Conservation (phyloP, 208 protist species). For the Crithidia expoeki region DNA sequence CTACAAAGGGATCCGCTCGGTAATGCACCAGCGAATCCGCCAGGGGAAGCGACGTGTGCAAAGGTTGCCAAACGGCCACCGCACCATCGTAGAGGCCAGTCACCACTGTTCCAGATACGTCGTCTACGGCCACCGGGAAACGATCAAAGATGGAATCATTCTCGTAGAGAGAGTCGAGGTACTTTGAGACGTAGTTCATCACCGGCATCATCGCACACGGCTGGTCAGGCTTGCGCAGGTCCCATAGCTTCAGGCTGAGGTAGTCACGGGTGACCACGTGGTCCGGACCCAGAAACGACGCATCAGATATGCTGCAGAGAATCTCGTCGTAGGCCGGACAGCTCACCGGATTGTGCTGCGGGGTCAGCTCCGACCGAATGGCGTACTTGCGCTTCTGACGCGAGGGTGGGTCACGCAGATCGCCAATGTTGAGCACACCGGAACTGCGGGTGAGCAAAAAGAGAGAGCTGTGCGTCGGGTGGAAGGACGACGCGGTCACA, state of each 20-base stretch:
- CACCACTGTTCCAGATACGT: constrained; percentile 73
- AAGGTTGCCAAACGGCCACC: constrained; percentile 87
- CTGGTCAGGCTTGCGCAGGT: constrained; percentile 64
- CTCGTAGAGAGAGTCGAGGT: constrained; percentile 78
- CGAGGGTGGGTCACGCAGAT: constrained; percentile 80
- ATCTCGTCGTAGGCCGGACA: constrained; percentile 78
- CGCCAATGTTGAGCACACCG: constrained; percentile 81
- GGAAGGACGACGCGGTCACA: constrained; percentile 76
- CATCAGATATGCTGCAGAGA: constrained; percentile 82
- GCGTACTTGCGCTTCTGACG: constrained; percentile 67
- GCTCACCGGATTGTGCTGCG: constrained; percentile 60
- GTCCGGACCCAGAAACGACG: constrained; percentile 75
- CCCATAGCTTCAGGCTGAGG: constrained; percentile 87
- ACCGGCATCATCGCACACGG: constrained; percentile 69
- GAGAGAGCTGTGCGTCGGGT: constrained; percentile 82
- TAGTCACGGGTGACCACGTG: constrained; percentile 90
- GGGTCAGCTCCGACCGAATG: constrained; percentile 62
- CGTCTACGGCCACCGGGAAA: constrained; percentile 81
- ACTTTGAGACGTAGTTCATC: constrained; percentile 72
- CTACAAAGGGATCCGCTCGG: constrained; percentile 54
- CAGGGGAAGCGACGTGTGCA: constrained; percentile 29
- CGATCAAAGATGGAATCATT: constrained; percentile 89
- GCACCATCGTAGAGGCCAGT: constrained; percentile 88
- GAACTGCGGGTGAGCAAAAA: constrained; percentile 86
- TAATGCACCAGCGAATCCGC: constrained; percentile 65